Percentiles rank a stretch among this genome's conserved stretches.
Conservation (phyloP, 1,284 basidiomycete genomes). For the Pulveroboletus sp. region DNA sequence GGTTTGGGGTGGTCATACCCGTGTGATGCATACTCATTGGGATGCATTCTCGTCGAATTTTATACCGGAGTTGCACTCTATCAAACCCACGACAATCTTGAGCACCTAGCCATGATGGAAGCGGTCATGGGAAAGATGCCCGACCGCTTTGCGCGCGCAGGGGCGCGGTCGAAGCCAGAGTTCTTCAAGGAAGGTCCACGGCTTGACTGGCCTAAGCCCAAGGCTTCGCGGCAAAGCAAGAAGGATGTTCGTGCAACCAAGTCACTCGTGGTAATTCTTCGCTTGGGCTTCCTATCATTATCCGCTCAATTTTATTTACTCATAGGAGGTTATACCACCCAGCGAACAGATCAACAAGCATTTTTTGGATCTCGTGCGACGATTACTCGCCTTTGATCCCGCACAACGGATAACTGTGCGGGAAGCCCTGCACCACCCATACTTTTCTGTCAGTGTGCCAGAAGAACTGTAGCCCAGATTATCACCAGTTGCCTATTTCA, state of each 20-base stretch:
- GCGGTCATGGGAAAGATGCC: slow-evolving; percentile 98
- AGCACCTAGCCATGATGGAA: slow-evolving; percentile 99
- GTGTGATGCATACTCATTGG: slow-evolving; percentile 97
- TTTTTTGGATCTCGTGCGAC: slow-evolving; percentile 86
- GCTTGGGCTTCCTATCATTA: neutral
- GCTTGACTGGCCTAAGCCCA: slow-evolving; percentile 90
- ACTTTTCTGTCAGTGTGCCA: slow-evolving; percentile 67
- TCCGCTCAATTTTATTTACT: slow-evolving; percentile 12
- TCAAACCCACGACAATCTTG: slow-evolving; percentile 98
- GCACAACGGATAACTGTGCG: slow-evolving; percentile 80
- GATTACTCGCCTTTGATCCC: slow-evolving; percentile 90
- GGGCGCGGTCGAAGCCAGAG: slow-evolving; percentile 79
- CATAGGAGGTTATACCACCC: slow-evolving; percentile 80
- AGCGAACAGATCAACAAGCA: slow-evolving; percentile 68
- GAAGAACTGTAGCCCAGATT: slow-evolving; percentile 47
- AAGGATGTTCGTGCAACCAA: slow-evolving; percentile 92
- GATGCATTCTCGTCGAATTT: slow-evolving; percentile 98
- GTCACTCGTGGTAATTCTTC: slow-evolving; percentile 59
- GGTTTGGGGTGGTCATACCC: slow-evolving; percentile 98
- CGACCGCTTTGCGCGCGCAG: slow-evolving; percentile 71
- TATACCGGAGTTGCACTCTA: slow-evolving; percentile 97
- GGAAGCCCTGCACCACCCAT: slow-evolving; percentile 85
- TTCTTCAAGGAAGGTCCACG: slow-evolving; percentile 85
- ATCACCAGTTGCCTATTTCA: slow-evolving; percentile 35
- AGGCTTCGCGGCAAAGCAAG: slow-evolving; percentile 84